Evolutionary conservation across 2,329 filamentous ascomycete genomes (phyloP).

Genomic region (Claviceps purpurea): DNA sequence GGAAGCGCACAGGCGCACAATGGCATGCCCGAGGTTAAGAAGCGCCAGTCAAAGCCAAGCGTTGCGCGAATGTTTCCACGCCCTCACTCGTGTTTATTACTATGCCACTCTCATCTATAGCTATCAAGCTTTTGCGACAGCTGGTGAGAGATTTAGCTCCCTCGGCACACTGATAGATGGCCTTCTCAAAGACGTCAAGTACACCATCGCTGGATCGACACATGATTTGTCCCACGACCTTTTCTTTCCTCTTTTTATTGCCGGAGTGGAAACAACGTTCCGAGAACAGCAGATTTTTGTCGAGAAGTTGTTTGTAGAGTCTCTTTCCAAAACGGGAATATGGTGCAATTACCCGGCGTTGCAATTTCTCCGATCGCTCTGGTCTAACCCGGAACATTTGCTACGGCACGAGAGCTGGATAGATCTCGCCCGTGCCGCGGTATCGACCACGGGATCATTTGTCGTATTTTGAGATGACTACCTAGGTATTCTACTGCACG

Average conservation of each 20-base stretch:
- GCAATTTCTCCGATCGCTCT: constrained; percentile 4
- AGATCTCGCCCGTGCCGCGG: constrained; percentile 3
- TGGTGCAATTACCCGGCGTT: constrained; percentile 6
- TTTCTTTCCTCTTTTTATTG: constrained; percentile 8
- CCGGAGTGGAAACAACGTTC: constrained; percentile 1
- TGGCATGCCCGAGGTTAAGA: constrained; percentile 6
- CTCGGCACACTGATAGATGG: not conserved
- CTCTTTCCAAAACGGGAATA: constrained; percentile 1
- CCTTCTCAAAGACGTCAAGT: constrained; percentile 2
- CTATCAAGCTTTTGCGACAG: constrained; percentile 9
- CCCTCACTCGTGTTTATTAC: constrained; percentile 8
- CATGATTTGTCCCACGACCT: constrained; percentile 5
- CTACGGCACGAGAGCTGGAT: constrained; percentile 2
- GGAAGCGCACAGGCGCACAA: not conserved
- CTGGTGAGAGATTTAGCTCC: not conserved
- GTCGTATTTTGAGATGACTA: constrained; percentile 1
- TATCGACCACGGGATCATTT: constrained; percentile 1
- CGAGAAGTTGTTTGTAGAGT: constrained; percentile 3
- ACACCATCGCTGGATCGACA: constrained; percentile 2
- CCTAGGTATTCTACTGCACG: too few species aligned
- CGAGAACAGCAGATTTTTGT: not conserved
- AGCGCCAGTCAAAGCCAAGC: constrained; percentile 1
- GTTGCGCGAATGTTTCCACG: constrained; percentile 7
- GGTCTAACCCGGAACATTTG: not conserved
- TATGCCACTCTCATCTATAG: constrained; percentile 10